Conservation (phyloP, 495 filamentous ascomycete genomes). For the Cetradonia linearis region DNA sequence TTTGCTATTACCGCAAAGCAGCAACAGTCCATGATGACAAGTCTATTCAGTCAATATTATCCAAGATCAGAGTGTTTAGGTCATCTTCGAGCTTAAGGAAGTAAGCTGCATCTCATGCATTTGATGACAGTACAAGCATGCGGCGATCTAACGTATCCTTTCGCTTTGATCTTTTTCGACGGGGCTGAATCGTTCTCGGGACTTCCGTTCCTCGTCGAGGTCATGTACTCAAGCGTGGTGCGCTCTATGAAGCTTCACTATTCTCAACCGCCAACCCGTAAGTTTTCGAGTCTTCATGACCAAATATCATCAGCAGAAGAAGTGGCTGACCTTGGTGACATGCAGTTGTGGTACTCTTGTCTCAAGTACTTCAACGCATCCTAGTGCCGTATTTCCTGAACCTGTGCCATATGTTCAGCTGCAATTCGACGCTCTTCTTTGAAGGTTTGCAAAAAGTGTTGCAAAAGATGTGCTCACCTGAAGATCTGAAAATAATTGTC, state of each 20-base stretch:
- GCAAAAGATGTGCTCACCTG: neutral
- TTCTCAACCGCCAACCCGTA: neutral
- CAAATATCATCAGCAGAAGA: neutral
- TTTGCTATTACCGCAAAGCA: too few relatives aligned
- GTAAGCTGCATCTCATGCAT: slow-evolving; percentile 1
- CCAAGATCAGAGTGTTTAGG: neutral
- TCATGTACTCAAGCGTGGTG: neutral
- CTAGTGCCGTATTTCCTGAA: too few relatives aligned
- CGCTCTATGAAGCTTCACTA: neutral
- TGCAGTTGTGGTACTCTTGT: too few relatives aligned
- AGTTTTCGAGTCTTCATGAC: neutral
- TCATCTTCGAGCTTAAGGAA: neutral
- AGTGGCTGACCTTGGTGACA: neutral
- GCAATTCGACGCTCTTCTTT: neutral
- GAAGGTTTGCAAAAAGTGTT: neutral
- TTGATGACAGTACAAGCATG: too few relatives aligned
- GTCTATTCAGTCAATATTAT: slow-evolving; percentile 3
- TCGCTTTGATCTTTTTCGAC: too few relatives aligned
- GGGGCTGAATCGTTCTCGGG: too few relatives aligned
- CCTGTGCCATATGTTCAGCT: too few relatives aligned
- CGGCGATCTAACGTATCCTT: too few relatives aligned
- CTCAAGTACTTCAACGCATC: too few relatives aligned
- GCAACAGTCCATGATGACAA: too few relatives aligned
- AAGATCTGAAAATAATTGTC: neutral
- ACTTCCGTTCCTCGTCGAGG: too few relatives aligned